Percentiles rank a stretch among this genome's conserved stretches.
Evolutionary conservation across 2,329 filamentous ascomycete genomes (phyloP).

Genomic region (Arachnomyces sp.): DNA sequence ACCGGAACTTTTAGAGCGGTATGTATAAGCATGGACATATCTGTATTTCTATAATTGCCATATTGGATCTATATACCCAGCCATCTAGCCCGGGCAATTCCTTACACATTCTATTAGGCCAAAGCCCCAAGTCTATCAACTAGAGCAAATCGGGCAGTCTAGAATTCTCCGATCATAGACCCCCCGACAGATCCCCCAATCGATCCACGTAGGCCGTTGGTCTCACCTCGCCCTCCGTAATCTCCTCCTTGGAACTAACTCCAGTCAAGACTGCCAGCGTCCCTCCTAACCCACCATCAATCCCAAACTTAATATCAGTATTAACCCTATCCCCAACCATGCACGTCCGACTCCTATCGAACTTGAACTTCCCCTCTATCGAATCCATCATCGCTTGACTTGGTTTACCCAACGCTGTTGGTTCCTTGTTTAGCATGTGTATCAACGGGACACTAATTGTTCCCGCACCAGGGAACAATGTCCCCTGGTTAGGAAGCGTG

Average conservation of each 20-base stretch:
- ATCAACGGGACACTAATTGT: conserved; percentile 69
- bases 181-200: conserved; percentile 62
- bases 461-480: conserved; percentile 86
- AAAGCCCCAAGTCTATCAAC: not conserved
- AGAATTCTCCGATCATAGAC: conserved; percentile 9
- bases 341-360: conserved; percentile 75
- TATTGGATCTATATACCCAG: not conserved
- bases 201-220: conserved; percentile 79
- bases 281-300: conserved; percentile 82
- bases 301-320: conserved; percentile 92
- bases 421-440: conserved; percentile 61
- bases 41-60: too few relatives aligned
- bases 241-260: conserved; percentile 70
- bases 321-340: conserved; percentile 94
- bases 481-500: conserved; percentile 71
- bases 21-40: not conserved
- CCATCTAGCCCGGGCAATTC: not conserved
- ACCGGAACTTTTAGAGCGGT: not conserved
- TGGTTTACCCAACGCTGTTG: conserved; percentile 80
- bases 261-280: conserved; percentile 87
- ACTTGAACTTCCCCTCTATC: conserved; percentile 88
- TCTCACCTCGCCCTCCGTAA: conserved; percentile 65
- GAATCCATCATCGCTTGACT: conserved; percentile 99
- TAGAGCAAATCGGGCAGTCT: not conserved
- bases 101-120: not conserved